Evolutionary conservation across 441 rosid species (phyloP).

Genomic region (Arabidopsis hybrid): DNA sequence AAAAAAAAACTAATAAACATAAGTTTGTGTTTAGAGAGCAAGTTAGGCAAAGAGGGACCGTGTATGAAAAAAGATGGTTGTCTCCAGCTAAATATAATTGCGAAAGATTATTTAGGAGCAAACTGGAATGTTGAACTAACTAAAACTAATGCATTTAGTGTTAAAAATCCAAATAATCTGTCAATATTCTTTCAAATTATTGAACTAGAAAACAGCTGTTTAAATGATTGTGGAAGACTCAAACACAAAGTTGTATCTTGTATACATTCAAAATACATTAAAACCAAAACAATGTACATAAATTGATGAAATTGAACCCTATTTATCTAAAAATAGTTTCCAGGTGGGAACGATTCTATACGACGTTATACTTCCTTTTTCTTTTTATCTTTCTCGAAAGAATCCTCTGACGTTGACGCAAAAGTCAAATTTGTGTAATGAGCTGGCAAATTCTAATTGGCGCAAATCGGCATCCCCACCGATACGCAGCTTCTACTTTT

Average conservation of each 20-base stretch:
- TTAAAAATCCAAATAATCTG: background rate
- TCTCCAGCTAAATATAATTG: background rate
- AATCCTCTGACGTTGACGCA: slow-evolving; percentile 6
- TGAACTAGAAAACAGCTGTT: background rate
- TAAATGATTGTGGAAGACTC: background rate
- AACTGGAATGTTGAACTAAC: slow-evolving; percentile 45
- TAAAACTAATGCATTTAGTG: background rate
- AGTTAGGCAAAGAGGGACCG: background rate
- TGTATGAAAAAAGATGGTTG: background rate
- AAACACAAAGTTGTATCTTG: background rate
- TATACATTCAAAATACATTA: background rate
- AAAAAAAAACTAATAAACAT: too few species aligned
- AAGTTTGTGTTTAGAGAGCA: background rate
- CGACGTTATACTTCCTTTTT: background rate
- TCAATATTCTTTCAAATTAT: background rate
- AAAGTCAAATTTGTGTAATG: slow-evolving; percentile 10
- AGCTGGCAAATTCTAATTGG: slow-evolving; percentile 18
- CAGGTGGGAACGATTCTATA: too few species aligned
- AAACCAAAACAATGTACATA: background rate
- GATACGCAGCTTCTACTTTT: slow-evolving; percentile 17
- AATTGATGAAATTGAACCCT: background rate
- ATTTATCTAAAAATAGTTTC: too few species aligned
- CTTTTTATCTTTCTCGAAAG: background rate
- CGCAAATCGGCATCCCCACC: background rate
- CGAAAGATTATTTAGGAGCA: background rate